Evolutionary conservation across 768 basidiomycete genomes (phyloP).

Genomic region (Phaffia tasmanica): DNA sequence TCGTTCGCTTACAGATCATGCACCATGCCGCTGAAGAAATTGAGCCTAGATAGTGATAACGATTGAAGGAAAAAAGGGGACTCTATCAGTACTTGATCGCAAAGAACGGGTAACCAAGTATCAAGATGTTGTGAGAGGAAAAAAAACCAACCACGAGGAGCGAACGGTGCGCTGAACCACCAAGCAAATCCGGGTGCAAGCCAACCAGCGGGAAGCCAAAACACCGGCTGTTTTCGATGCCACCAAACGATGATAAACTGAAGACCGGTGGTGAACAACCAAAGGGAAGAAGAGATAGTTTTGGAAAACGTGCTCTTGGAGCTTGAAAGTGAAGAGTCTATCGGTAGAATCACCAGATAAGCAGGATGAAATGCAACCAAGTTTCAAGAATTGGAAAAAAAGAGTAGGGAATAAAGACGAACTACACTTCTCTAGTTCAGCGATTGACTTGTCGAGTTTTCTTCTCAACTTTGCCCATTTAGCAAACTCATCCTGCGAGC

Average conservation of each 20-base stretch:
- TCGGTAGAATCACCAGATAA: constrained; percentile 33
- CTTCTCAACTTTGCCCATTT: constrained; percentile 93
- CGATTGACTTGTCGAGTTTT: constrained; percentile 79
- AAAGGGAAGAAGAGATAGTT: constrained; percentile 62
- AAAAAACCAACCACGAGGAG: constrained; percentile 14
- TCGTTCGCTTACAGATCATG: constrained; percentile 80
- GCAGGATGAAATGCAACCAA: neutral
- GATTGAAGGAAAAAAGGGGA: neutral
- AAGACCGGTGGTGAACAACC: constrained; percentile 74
- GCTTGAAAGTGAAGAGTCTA: constrained; percentile 58
- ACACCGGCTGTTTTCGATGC: constrained; percentile 80
- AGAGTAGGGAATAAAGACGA: constrained; percentile 26
- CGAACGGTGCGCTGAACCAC: constrained; percentile 52
- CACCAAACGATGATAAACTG: constrained; percentile 81
- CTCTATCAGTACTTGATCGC: neutral
- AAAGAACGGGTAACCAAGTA: neutral
- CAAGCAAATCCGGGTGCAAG: constrained; percentile 51
- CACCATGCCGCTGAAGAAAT: constrained; percentile 92
- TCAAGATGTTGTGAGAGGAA: constrained; percentile 1
- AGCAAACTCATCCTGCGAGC: constrained; percentile 93
- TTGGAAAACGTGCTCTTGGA: constrained; percentile 54
- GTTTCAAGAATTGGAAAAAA: neutral
- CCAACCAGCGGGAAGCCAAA: constrained; percentile 86
- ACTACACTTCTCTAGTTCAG: constrained; percentile 89
- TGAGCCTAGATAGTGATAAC: constrained; percentile 50